phyloP scores from a whole-genome alignment of 202 grass and related monocot genomes.

The Saccharum hybrid region DNA sequence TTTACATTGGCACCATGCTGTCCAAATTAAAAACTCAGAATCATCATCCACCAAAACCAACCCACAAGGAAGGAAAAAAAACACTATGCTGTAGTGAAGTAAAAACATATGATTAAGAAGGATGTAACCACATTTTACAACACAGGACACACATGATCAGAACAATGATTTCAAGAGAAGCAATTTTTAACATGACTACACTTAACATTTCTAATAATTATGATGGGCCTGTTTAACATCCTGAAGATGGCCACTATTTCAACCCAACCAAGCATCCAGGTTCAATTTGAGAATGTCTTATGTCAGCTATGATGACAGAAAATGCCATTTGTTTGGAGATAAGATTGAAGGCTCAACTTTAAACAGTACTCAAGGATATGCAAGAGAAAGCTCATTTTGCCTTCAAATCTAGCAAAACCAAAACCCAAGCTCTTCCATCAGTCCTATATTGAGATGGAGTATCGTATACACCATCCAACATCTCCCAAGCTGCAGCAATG shows the following conservation, averaged over 20 bases:
- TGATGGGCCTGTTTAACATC: background rate
- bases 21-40: constrained; percentile 35
- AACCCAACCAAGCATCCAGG: constrained; percentile 10
- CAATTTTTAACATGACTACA: background rate
- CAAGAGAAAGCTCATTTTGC: background rate
- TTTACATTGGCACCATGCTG: constrained; percentile 94
- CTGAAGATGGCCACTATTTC: background rate
- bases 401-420: background rate
- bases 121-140: constrained; percentile 14
- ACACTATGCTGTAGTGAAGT: background rate
- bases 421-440: background rate
- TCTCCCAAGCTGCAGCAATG: background rate
- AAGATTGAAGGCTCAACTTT: background rate
- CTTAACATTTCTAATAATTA: background rate
- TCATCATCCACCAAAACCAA: constrained; percentile 25
- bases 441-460: background rate
- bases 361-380: background rate
- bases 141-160: background rate
- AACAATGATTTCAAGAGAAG: background rate
- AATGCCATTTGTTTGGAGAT: background rate
- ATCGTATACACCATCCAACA: constrained; percentile 1
- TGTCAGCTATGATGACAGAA: background rate
- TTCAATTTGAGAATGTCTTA: constrained; percentile 28
- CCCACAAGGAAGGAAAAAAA: background rate
- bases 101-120: constrained; percentile 25